Percentiles rank a stretch among this genome's conserved stretches.
Conservation (phyloP, 1,284 basidiomycete genomes). For the Ceratorhiza oryzae-sativae region DNA sequence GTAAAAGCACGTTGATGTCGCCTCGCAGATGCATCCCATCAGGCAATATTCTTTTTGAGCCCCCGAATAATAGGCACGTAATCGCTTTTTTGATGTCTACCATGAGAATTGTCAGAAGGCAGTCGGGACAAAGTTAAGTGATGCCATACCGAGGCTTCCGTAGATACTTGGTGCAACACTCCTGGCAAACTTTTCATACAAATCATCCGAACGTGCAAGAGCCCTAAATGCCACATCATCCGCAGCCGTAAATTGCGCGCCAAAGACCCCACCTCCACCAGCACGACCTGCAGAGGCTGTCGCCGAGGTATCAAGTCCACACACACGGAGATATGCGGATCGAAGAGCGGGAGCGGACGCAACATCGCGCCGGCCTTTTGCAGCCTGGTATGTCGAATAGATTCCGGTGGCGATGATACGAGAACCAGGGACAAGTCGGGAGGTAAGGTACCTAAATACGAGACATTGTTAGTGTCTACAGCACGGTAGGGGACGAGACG, state of each 20-base stretch:
- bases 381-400: conserved; percentile 92
- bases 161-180: conserved; percentile 98
- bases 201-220: conserved; percentile 86
- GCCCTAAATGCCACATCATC: conserved; percentile 96
- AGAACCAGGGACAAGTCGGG: conserved; percentile 92
- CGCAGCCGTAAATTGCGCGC: conserved; percentile 87
- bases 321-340: conserved; percentile 91
- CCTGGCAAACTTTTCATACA: conserved; percentile 93
- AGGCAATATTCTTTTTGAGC: conserved; percentile 97
- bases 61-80: conserved; percentile 92
- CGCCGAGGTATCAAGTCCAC: conserved; percentile 79
- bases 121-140: neutral
- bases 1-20: conserved; percentile 95
- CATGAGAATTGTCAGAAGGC: conserved; percentile 30
- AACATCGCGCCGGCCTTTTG: conserved; percentile 68
- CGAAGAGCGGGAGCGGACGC: conserved; percentile 79
- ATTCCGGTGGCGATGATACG: conserved; percentile 95
- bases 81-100: conserved; percentile 98
- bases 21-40: conserved; percentile 98
- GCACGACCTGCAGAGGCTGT: conserved; percentile 68
- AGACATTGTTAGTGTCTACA: neutral
- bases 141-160: conserved; percentile 79
- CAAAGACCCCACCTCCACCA: conserved; percentile 72
- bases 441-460: conserved; percentile 70
- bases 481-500: neutral